Evolutionary conservation across 208 protist species (phyloP).

Genomic region (Acanthamoeba triangularis): DNA sequence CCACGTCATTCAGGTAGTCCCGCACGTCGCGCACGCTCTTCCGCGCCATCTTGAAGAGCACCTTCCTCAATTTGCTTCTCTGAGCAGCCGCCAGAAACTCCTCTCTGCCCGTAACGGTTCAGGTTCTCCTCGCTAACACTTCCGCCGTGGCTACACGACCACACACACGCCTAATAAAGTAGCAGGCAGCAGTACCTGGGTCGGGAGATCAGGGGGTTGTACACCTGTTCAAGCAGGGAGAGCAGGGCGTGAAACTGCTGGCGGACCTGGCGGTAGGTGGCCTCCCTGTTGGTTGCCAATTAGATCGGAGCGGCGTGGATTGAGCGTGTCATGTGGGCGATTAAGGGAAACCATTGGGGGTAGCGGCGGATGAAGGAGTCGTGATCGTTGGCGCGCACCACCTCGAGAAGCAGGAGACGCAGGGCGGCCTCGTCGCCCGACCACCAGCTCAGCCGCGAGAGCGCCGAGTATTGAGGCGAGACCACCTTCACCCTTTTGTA

Average conservation of each 20-base stretch:
- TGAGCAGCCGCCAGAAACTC: background rate
- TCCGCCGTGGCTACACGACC: background rate
- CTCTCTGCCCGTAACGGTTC: background rate
- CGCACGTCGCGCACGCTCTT: constrained; percentile 1
- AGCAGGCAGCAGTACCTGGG: background rate
- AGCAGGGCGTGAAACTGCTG: constrained; percentile 29
- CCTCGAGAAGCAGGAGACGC: constrained; percentile 8
- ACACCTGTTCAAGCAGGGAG: background rate
- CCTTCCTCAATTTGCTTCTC: background rate
- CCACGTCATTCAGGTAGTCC: background rate
- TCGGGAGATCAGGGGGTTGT: background rate
- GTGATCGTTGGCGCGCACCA: constrained; percentile 15
- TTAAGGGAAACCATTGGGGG: constrained; percentile 54
- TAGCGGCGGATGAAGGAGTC: constrained; percentile 14
- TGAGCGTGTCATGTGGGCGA: too few relatives aligned
- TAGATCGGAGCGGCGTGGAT: background rate
- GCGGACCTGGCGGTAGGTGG: background rate
- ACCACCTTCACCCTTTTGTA: constrained; percentile 1
- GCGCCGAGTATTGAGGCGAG: constrained; percentile 37
- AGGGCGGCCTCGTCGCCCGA: constrained; percentile 29
- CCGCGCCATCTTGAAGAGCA: constrained; percentile 65
- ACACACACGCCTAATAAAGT: background rate
- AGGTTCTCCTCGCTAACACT: background rate
- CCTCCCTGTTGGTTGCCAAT: background rate
- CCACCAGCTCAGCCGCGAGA: constrained; percentile 10